phyloP scores from a whole-genome alignment of 2,329 filamentous ascomycete species.

The Sclerotinia nivalis region DNA sequence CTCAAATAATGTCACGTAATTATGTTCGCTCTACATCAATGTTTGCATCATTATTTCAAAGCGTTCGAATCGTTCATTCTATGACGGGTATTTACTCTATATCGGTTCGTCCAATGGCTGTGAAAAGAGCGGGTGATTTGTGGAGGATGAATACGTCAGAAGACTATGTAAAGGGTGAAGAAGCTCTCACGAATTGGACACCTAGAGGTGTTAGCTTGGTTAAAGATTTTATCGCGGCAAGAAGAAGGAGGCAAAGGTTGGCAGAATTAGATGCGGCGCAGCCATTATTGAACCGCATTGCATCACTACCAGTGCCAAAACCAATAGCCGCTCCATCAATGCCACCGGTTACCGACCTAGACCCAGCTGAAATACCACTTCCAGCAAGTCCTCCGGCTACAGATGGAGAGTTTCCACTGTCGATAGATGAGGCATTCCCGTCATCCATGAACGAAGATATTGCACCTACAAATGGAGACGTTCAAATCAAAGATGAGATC shows the following conservation, averaged over 20 bases:
- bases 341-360: not conserved
- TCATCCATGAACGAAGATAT: slow-evolving; percentile 22
- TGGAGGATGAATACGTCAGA: slow-evolving; percentile 96
- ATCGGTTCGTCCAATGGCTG: slow-evolving; percentile 80
- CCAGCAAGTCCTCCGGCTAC: slow-evolving; percentile 12
- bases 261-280: slow-evolving; percentile 79
- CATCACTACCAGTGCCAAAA: slow-evolving; percentile 30
- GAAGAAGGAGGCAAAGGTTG: slow-evolving; percentile 71
- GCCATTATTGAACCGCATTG: slow-evolving; percentile 62
- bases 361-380: slow-evolving; percentile 11
- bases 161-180: slow-evolving; percentile 95
- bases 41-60: slow-evolving; percentile 84
- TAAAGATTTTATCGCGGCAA: slow-evolving; percentile 77
- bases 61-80: slow-evolving; percentile 81
- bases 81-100: slow-evolving; percentile 85
- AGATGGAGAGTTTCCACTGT: slow-evolving; percentile 20
- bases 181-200: slow-evolving; percentile 79
- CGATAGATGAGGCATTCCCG: not conserved
- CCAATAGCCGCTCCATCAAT: not conserved
- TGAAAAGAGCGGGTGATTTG: slow-evolving; percentile 87
- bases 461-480: slow-evolving; percentile 7
- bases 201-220: slow-evolving; percentile 88
- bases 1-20: slow-evolving; percentile 80
- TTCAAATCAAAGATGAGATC: slow-evolving; percentile 27
- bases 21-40: slow-evolving; percentile 86